Evolutionary conservation across 2,329 filamentous ascomycete species (phyloP).

Genomic region (Blastomyces silverae): DNA sequence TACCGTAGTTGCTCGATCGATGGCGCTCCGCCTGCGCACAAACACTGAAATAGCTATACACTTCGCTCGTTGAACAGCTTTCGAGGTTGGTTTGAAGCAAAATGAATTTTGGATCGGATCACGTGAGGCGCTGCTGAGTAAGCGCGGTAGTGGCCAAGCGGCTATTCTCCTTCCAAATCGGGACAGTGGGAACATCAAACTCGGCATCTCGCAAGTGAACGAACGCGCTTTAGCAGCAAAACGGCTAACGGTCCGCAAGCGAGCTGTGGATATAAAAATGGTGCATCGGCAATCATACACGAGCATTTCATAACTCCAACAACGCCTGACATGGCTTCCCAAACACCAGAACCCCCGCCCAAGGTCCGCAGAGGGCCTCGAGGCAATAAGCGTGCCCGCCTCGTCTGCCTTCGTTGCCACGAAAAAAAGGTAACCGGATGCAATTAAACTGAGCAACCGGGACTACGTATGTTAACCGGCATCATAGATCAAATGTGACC

Average conservation of each 20-base stretch:
- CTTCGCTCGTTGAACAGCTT: not conserved
- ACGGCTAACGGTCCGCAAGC: slow-evolving; percentile 10
- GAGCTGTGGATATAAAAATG: slow-evolving; percentile 10
- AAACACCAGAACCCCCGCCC: slow-evolving; percentile 3
- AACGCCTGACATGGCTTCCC: slow-evolving; percentile 6
- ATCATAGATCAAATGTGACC: slow-evolving; percentile 16
- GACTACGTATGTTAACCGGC: slow-evolving; percentile 6
- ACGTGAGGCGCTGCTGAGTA: not conserved
- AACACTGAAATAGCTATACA: not conserved
- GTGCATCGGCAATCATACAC: slow-evolving; percentile 10
- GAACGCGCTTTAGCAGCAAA: not conserved
- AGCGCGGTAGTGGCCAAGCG: not conserved
- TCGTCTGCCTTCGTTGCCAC: slow-evolving; percentile 13
- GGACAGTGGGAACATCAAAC: slow-evolving; percentile 11
- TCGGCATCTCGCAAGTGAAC: not conserved
- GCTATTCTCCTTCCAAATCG: slow-evolving; percentile 9
- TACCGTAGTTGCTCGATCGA: not conserved
- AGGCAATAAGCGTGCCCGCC: slow-evolving; percentile 15
- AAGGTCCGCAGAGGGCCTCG: slow-evolving; percentile 9
- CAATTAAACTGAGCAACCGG: not conserved
- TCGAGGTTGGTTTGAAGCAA: no score
- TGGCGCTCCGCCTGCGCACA: not conserved
- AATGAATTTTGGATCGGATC: not conserved
- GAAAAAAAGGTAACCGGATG: slow-evolving; percentile 13
- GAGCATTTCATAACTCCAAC: not conserved